Evolutionary conservation across 805 yeast genomes (phyloP), one percentile per base, ranked within the genome.

Genomic region (Hanseniaspora occidentalis): DNA sequence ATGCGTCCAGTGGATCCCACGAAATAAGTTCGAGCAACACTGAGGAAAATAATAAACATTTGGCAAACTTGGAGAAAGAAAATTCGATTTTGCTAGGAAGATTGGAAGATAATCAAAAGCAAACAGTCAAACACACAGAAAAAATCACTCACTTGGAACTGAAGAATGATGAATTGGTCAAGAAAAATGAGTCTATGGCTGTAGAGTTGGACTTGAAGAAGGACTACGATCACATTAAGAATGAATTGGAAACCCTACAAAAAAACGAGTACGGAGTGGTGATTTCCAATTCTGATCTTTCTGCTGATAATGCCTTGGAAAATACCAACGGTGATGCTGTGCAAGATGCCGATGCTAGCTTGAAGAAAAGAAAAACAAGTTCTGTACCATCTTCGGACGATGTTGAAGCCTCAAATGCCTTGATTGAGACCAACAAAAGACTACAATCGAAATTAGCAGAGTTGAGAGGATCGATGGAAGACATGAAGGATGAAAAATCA

Each of bases 201-300:
- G 33, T 35, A n/a, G n/a, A n/a, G 17, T 38, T 47, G 20, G 73
- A 71, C n/a, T n/a, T n/a, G 50, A 60, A 62, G 20, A 70, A 72
- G 42, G 95, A 86, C 54, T 86, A 88, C 57, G 86, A 82, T 39
- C 86, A 84, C 45, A 56, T 86, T 37, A 85, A 84, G 55, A 71
- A 74, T 38, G 96, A 88, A 51, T 64, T 88, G 47, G 71, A 70
- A 16, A 71, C 85, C 20, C 56, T 86, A 45, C 76, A 80, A 53
- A 77, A 79, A 46, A 78, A 85, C 29, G 84, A 83, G 50, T 81
- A 85, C 60, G 88, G 88, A n/a, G n/a, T n/a, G n/a, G n/a, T n/a
- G 47, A 62, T 62, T 24, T 64, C 61, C 13, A 65, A 56, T 3
- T 65, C 60, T 19, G 60, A 50, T 22, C 57, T 50, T 6, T 58